Evolutionary conservation across 371 early-diverging fungal genomes (phyloP), one percentile per base, ranked within the genome.

Genomic region (Homolaphlyctis polyrhiza): DNA sequence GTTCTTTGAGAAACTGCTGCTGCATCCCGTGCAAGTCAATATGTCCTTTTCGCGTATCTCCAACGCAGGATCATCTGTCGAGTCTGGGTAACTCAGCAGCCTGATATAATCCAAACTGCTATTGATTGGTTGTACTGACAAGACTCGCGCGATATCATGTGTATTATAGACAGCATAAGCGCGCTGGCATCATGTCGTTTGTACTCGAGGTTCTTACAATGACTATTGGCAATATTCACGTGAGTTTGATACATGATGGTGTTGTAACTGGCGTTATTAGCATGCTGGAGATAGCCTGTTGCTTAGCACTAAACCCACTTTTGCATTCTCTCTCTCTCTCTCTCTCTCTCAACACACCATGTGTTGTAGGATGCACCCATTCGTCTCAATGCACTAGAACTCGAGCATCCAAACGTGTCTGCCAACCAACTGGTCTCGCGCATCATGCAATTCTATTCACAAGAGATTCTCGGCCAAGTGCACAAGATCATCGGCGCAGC

Each of bases 401-500:
- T 97, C 58, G 91, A 94, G 67, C 95, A 97, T 71, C 82, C 94
- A 32, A 87, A 88, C 54, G 91, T 91, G 0, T 89, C 90, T 27
- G 71, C 80, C n/a, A 74, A 88, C 2, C 86, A 91, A 57, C 75
- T 97, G 8, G 68, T 84, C n/a, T 89, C 91, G 61, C 82, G 91
- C 29, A 86, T 97, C 58, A 78, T 78, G 39, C 80, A 83, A 34
- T 94, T 96, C 72, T 97, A 97, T 65, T 84, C 90, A 32, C 92
- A 94, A 65, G 94, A 95, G 71, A 79, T 90, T 16, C 79, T 96
- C 29, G 90, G 91, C 63, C 96, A 98, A 75, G 69, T 96, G 1
- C 93, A 97, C 79, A 89, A 90, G 72, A 79, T 99, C 45, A 79
- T 98, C 6, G 99, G 99, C 0, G 94, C 96, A 14, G 97, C 96